Base-by-base conservation (phyloP, 2,329 filamentous ascomycete genomes). In the Claviceps sp. region DNA sequence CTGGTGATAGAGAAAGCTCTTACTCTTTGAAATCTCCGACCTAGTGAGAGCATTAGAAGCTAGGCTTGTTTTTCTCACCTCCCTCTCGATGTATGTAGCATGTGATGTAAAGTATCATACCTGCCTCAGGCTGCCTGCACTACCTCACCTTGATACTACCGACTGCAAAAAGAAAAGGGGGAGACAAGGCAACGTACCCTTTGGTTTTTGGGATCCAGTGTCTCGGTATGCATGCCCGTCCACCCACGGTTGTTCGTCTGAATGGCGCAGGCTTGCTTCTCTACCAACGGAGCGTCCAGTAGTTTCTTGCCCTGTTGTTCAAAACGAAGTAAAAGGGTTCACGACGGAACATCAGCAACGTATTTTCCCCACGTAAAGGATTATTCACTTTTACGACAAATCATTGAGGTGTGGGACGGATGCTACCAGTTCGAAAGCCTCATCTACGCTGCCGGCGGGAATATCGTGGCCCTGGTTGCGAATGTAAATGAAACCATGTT, bases 401-500 rank as follows among this genome's bases (percentile, higher is more conserved):
- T 11, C 8, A 34, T 4, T 34, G 29, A 36, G 26, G 8, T 22
- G 17, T 22, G 4, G 40, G 17, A 23, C n/a, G 13, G 13, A 16
- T 16, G 4, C n/a, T 72, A 93, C 89, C 62, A 95, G 66, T 14
- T 76, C 70, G 71, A 96, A 97, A 8, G 85, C 83, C 45, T 73
- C 71, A 9, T 86, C 75, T 42, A 96, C 80, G 50, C 83, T 77
- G 29, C 76, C 68, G 0, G 75, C 68, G 0, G 83, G 72, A 47
- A 96, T 87, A 54, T 85, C 80, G 13, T 75, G 73, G 44, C 82
- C 84, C 22, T 80, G 76, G 62, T 88, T 90, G 62, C 82, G 83
- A 61, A 97, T 82, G 64, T 93, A 97, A 55, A 96, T 79, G 67
- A 97, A 97, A 55, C 91, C 91, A 68, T 89, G 85, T 50, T 83